Evolutionary conservation across 345 rosid species (phyloP).

Genomic region (Salix arbutifolia): DNA sequence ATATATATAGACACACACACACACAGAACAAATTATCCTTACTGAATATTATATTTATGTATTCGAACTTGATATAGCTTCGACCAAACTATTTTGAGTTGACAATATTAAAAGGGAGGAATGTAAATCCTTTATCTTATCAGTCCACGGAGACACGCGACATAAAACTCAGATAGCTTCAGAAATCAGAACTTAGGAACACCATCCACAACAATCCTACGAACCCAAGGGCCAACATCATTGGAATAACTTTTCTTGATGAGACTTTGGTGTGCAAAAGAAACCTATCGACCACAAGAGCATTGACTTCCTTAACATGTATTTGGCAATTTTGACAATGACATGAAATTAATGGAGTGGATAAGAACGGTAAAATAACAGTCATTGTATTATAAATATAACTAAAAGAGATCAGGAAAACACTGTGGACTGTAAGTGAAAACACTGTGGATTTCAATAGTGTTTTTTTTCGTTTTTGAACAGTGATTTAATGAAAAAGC

Average conservation of each 20-base stretch:
- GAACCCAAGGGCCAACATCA: not conserved
- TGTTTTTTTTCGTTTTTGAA: too few species aligned
- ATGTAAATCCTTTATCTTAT: not conserved
- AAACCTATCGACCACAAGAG: not conserved
- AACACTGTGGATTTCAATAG: too few species aligned
- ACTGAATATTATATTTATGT: not conserved
- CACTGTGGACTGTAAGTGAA: too few species aligned
- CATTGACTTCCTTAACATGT: not conserved
- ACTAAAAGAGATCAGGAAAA: too few species aligned
- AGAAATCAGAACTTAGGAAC: not conserved
- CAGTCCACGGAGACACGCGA: not conserved
- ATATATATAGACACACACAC: too few species aligned
- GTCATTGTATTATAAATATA: conserved; percentile 16
- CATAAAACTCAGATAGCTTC: not conserved
- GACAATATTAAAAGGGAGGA: not conserved
- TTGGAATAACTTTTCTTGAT: not conserved
- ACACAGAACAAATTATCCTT: not conserved
- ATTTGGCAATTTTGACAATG: not conserved
- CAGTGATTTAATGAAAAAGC: too few species aligned
- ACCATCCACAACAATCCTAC: not conserved
- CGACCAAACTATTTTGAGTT: not conserved
- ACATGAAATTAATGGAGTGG: not conserved
- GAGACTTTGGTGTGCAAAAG: not conserved
- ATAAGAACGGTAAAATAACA: not conserved
- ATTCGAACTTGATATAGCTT: not conserved